Percentiles rank a stretch among this genome's conserved stretches.
Conservation (phyloP, 2,329 filamentous ascomycete species). For the Thelonectria discophora region DNA sequence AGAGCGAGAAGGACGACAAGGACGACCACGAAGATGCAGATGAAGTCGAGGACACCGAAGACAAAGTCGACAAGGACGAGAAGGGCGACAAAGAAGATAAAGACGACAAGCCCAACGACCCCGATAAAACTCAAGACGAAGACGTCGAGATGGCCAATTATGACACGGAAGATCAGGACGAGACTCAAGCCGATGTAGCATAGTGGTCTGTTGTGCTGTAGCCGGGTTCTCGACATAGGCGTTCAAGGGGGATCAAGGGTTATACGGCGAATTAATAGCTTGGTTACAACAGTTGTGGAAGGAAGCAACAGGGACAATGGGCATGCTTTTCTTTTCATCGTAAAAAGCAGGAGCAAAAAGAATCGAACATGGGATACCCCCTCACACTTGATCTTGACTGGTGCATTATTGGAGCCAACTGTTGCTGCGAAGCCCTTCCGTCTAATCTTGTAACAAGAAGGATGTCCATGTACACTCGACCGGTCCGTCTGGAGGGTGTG, state of each 20-base stretch:
- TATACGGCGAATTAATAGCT: conserved; percentile 23
- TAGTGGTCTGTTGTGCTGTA: not conserved
- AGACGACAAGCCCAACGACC: conserved; percentile 39
- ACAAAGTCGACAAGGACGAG: conserved; percentile 36
- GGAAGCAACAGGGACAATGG: conserved; percentile 23
- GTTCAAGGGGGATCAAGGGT: conserved; percentile 38
- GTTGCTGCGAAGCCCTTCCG: conserved; percentile 37
- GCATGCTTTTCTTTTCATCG: conserved; percentile 2
- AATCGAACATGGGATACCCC: conserved; percentile 13
- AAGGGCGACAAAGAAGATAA: conserved; percentile 46
- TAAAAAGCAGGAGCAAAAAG: conserved; percentile 25
- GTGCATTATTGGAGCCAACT: conserved; percentile 18
- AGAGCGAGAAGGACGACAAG: conserved; percentile 35
- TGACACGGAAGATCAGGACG: conserved; percentile 55
- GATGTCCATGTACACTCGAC: conserved; percentile 30
- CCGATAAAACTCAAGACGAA: conserved; percentile 53
- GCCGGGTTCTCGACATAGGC: conserved; percentile 31
- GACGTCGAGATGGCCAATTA: conserved; percentile 60
- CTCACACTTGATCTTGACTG: conserved; percentile 1
- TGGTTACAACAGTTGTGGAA: conserved; percentile 28
- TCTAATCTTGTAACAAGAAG: conserved; percentile 32
- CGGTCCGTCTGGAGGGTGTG: conserved; percentile 13
- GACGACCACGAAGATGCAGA: conserved; percentile 45
- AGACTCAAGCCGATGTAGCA: conserved; percentile 47
- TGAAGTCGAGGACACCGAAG: conserved; percentile 10